phyloP scores from a whole-genome alignment of 2,329 filamentous ascomycete species.

The Claviceps sp. region DNA sequence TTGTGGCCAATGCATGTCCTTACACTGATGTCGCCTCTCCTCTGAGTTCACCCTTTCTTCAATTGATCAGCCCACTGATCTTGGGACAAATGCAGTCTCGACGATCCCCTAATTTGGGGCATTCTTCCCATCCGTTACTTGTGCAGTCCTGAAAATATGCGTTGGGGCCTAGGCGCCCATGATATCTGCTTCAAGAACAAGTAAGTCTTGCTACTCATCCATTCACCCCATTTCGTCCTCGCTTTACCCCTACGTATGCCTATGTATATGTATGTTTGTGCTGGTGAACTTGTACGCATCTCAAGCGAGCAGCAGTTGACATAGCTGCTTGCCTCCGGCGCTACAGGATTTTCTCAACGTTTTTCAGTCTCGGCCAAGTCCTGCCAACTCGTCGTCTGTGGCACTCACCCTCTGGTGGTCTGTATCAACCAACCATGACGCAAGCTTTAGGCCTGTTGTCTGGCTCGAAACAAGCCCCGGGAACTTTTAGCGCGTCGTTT shows the following conservation, averaged over 20 bases:
- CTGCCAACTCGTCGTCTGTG: conserved; percentile 74
- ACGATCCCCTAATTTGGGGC: conserved; percentile 92
- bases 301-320: neutral
- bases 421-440: conserved; percentile 80
- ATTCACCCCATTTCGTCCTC: neutral
- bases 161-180: conserved; percentile 85
- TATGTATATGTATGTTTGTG: no score
- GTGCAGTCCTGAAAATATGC: conserved; percentile 59
- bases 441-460: conserved; percentile 79
- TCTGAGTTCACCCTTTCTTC: neutral
- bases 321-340: neutral
- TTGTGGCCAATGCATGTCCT: neutral
- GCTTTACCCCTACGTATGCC: no score
- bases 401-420: conserved; percentile 68
- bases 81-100: conserved; percentile 44
- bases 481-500: conserved; percentile 34
- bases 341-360: conserved; percentile 51
- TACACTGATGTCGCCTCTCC: neutral
- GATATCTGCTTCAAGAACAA: conserved; percentile 89
- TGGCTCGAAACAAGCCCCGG: conserved; percentile 34
- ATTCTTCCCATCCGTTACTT: conserved; percentile 64
- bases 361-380: conserved; percentile 84
- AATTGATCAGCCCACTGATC: neutral
- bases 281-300: no score
- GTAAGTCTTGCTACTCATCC: conserved; percentile 30